Conservation (phyloP, 1,284 basidiomycete species). For the Xerocomus nothofagi region DNA sequence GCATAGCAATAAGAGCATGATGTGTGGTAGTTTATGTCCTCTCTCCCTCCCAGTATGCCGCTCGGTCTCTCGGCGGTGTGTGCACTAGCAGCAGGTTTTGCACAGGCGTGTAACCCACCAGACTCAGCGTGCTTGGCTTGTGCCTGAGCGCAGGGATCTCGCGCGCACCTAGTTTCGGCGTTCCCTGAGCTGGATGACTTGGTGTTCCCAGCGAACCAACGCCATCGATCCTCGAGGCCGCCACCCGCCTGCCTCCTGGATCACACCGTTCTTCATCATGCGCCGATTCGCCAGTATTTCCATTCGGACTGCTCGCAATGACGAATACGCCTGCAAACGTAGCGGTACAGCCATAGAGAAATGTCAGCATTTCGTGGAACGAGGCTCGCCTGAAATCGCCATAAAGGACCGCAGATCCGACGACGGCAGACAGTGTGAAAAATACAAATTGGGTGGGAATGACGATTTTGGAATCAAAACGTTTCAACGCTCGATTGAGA, state of each 20-base stretch:
- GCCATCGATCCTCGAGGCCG: conserved; percentile 34
- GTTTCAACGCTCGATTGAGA: conserved; percentile 86
- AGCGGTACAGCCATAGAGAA: conserved; percentile 78
- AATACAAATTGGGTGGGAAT: conserved; percentile 95
- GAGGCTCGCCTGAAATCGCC: conserved; percentile 84
- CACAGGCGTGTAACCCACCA: conserved; percentile 71
- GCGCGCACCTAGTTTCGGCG: conserved; percentile 42
- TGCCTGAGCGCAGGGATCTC: conserved; percentile 48
- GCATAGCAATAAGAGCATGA: too few relatives aligned
- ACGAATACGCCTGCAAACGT: conserved; percentile 88
- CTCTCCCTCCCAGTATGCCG: conserved; percentile 21
- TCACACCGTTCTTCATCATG: conserved; percentile 29
- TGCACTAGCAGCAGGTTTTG: conserved; percentile 67
- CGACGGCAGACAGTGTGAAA: conserved; percentile 84
- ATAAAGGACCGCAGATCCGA: conserved; percentile 92
- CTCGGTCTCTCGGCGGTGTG: conserved; percentile 56
- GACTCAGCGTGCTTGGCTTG: conserved; percentile 54
- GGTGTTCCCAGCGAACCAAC: conserved; percentile 38
- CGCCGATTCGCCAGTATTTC: conserved; percentile 22
- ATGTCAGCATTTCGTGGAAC: conserved; percentile 84
- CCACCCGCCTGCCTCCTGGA: conserved; percentile 33
- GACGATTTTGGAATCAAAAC: conserved; percentile 81
- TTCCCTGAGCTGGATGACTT: conserved; percentile 44
- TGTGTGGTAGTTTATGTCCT: conserved; percentile 7
- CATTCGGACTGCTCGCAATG: conserved; percentile 58